Base-by-base conservation (phyloP, 441 rosid species). In the Flueggea neowawraea region DNA sequence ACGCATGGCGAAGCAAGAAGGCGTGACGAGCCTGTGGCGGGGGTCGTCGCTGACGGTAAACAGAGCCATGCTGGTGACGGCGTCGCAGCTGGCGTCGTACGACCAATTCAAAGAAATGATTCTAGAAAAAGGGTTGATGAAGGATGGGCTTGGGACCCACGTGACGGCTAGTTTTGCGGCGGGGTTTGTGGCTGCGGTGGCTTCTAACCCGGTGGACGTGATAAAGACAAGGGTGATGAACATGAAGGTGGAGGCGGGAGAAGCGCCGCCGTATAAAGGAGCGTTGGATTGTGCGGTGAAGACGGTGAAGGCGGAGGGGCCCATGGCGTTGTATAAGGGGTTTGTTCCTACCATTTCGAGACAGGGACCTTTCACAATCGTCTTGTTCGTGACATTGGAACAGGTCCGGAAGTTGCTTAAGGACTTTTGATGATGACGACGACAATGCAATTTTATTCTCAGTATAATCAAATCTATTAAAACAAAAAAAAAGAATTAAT, bases 211-310 rank as follows among this genome's bases (percentile, higher is more conserved):
- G 3, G 69, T 88, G n/a, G 88, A 85, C 13, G 89, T 83, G 54
- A 79, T 85, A 22, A 88, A 85, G 75, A 85, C 89, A 0, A 78
- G 86, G 57, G 84, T 85, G 75, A 85, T 85, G 89, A 88, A 85
- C 48, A 84, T 80, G 84, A 78, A 74, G 39, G 86, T 80, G 54
- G 69, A 65, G 32, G 65, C 71, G 1, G 86, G 83, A 58, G 52
- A 55, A 54, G 70, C 47, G 41, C 66, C 76, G 39, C 75, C 83
- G 28, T 83, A 82, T 13, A 12, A 59, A 8, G 95, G 86, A 5
- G 80, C 95, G 31, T 17, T 83, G 61, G 89, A 85, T 58, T 85
- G 91, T 22, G 81, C 72, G 14, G 6, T 83, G 63, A 85, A 83
- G 74, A 84, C 88, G 5, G 76, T 85, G 53, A 69, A 65, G 56